These are phyloP conservation scores for Papiliotrema fonsecae DNA, from an alignment of 1,284 basidiomycete species.

Conservation along the genomic window DNA sequence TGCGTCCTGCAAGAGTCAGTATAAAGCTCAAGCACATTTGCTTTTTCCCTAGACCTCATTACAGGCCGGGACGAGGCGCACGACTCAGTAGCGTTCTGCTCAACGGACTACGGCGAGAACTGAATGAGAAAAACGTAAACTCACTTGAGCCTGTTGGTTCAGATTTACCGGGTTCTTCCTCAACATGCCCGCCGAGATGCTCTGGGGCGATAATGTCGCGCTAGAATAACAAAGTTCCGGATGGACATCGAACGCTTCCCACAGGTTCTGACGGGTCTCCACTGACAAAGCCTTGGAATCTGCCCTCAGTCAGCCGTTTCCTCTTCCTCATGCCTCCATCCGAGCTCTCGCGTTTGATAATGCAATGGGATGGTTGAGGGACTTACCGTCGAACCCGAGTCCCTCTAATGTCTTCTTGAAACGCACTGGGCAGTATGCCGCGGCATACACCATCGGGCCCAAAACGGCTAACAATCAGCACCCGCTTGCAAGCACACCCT, in stretches of 20 bases:
- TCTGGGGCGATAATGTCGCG: conserved; percentile 60
- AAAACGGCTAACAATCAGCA: conserved; percentile 57
- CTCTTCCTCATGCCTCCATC: conserved; percentile 4
- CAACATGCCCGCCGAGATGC: conserved; percentile 89
- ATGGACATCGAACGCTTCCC: conserved; percentile 35
- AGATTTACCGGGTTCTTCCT: conserved; percentile 76
- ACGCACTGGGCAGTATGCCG: conserved; percentile 81
- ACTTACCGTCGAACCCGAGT: conserved; percentile 75
- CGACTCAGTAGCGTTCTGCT: no score
- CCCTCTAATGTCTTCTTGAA: conserved; percentile 70
- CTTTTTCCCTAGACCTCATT: no score
- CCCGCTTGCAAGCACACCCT: background rate
- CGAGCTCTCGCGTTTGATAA: no score
- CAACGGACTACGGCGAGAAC: no score
- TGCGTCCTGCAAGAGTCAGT: conserved; percentile 56
- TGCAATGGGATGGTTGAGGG: background rate
- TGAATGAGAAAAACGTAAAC: background rate
- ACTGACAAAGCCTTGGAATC: conserved; percentile 86
- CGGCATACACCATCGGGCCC: conserved; percentile 88
- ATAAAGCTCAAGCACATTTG: background rate
- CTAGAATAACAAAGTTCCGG: conserved; percentile 51
- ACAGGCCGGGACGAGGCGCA: no score
- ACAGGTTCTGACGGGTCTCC: conserved; percentile 57
- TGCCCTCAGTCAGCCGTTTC: conserved; percentile 50
- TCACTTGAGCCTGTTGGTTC: conserved; percentile 76